Evolutionary conservation across 139 green algal genomes (phyloP).

Genomic region (Chlorella sp.): DNA sequence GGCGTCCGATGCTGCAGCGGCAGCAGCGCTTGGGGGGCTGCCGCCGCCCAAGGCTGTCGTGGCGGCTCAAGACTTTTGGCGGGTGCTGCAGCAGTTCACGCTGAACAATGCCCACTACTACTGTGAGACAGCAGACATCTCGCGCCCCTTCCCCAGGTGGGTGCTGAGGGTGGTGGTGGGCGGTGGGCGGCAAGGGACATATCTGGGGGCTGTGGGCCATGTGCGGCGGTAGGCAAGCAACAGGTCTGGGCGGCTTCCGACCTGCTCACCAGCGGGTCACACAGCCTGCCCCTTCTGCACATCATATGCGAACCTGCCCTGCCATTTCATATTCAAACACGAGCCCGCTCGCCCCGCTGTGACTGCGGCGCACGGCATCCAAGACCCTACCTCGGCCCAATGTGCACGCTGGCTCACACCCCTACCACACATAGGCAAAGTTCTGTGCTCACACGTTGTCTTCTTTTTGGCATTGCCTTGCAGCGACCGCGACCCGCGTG

Average conservation of each 20-base stretch:
- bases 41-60: constrained; percentile 30
- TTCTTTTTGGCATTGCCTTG: neutral
- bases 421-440: neutral
- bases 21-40: constrained; percentile 12
- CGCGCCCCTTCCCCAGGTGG: constrained; percentile 87
- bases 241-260: too few species aligned
- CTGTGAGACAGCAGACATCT: constrained; percentile 95
- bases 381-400: too few species aligned
- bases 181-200: neutral
- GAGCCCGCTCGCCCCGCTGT: neutral
- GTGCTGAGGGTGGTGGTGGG: neutral
- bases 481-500: constrained; percentile 12
- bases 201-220: neutral
- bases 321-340: neutral
- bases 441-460: neutral
- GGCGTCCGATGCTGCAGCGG: constrained; percentile 16
- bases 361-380: too few species aligned
- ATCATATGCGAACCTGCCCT: constrained; percentile 44
- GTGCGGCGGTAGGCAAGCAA: neutral
- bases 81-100: constrained; percentile 58
- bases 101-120: constrained; percentile 92
- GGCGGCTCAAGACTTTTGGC: constrained; percentile 53
- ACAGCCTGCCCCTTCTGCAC: neutral
- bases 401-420: neutral
- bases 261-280: neutral